Evolutionary conservation across 1,284 basidiomycete species (phyloP).

Genomic region (Pseudozyma thailandica): DNA sequence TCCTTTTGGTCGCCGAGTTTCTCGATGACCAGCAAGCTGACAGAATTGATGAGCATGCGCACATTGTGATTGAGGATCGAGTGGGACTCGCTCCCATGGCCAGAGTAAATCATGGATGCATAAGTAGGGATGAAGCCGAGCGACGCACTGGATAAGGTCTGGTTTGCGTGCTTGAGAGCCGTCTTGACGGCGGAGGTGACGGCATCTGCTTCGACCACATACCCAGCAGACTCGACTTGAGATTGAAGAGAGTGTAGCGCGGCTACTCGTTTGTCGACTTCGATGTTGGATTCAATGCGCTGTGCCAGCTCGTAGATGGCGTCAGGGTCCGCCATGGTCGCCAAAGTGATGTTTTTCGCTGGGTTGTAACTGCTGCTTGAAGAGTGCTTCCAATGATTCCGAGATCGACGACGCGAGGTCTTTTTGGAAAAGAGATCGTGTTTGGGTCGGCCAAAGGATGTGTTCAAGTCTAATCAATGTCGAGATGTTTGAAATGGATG

Average conservation of each 20-base stretch:
- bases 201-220: slow-evolving; percentile 51
- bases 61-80: slow-evolving; percentile 41
- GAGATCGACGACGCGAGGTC: too few relatives aligned
- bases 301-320: slow-evolving; percentile 44
- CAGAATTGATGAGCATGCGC: slow-evolving; percentile 71
- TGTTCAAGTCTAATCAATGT: too few relatives aligned
- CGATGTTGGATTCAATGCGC: slow-evolving; percentile 45
- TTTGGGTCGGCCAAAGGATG: too few relatives aligned
- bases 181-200: slow-evolving; percentile 73
- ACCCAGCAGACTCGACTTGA: slow-evolving; percentile 31
- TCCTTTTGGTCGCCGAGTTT: slow-evolving; percentile 82
- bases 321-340: slow-evolving; percentile 45
- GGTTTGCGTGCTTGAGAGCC: slow-evolving; percentile 81
- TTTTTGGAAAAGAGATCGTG: too few relatives aligned
- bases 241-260: slow-evolving; percentile 39
- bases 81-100: slow-evolving; percentile 29
- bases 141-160: slow-evolving; percentile 73
- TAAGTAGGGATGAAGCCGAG: slow-evolving; percentile 63
- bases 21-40: slow-evolving; percentile 80
- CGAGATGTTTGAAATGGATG: too few relatives aligned
- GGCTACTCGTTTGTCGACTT: slow-evolving; percentile 43
- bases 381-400: too few relatives aligned
- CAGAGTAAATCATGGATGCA: slow-evolving; percentile 45
- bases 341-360: too few relatives aligned
- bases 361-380: too few relatives aligned